Conservation (phyloP, 2,329 filamentous ascomycete genomes). For the Pseudohalonectria lignicola region DNA sequence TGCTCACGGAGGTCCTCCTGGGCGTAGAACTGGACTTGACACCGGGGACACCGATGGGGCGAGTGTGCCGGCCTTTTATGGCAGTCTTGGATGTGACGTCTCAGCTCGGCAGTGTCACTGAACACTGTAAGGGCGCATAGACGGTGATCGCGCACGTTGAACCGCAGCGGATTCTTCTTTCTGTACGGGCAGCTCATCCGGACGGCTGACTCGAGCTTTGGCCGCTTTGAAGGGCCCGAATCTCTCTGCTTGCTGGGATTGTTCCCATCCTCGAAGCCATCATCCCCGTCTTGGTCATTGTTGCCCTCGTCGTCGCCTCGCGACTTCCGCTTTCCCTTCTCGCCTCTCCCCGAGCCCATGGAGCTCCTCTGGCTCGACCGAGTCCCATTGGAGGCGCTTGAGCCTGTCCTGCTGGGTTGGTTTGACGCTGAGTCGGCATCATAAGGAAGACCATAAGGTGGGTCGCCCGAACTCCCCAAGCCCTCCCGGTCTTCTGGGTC, state of each 20-base stretch:
- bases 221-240: conserved; percentile 3
- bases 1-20: conserved; percentile 3
- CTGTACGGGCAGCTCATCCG: conserved; percentile 5
- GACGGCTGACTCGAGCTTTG: conserved; percentile 1
- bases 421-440: too few species aligned
- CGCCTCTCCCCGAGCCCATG: background rate
- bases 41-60: conserved; percentile 1
- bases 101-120: conserved; percentile 1
- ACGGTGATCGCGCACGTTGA: conserved; percentile 5
- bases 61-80: conserved; percentile 3
- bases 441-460: too few species aligned
- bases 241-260: background rate
- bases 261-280: conserved; percentile 1
- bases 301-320: background rate
- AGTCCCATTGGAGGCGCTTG: background rate
- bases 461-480: background rate
- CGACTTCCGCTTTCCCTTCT: conserved; percentile 4
- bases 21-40: conserved; percentile 3
- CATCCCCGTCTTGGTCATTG: conserved; percentile 1
- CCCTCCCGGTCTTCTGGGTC: background rate
- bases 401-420: background rate
- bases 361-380: background rate
- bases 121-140: conserved; percentile 4
- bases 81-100: conserved; percentile 5
- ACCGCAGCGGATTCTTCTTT: conserved; percentile 5